Conservation (phyloP, 164 flowering plant genomes). For the Aristolochia fimbriata region DNA sequence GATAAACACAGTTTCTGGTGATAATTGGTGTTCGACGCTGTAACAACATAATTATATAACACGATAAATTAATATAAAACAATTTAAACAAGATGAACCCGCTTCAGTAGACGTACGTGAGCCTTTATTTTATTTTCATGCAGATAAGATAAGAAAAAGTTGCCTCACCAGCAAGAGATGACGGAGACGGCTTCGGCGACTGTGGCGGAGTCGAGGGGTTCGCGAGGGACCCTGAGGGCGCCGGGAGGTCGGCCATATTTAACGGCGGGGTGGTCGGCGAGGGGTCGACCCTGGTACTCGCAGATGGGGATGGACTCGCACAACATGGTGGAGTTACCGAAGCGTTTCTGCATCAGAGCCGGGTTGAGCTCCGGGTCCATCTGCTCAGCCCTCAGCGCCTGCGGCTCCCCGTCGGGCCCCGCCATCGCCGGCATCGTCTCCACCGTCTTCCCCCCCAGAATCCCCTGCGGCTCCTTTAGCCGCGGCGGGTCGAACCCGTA, state of each 20-base stretch:
- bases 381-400: constrained; percentile 31
- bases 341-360: constrained; percentile 52
- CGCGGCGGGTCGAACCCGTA: constrained; percentile 73
- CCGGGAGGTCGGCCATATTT: constrained; percentile 74
- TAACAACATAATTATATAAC: too few species aligned
- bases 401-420: constrained; percentile 25
- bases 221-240: constrained; percentile 45
- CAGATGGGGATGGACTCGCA: constrained; percentile 55
- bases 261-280: constrained; percentile 66
- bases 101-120: too few species aligned
- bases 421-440: constrained; percentile 19
- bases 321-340: constrained; percentile 65
- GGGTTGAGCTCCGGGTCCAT: constrained; percentile 47
- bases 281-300: constrained; percentile 69
- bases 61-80: too few species aligned
- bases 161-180: constrained; percentile 75
- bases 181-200: constrained; percentile 77
- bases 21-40: too few species aligned
- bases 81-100: too few species aligned
- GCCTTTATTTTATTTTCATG: too few species aligned
- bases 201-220: constrained; percentile 61
- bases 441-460: constrained; percentile 1
- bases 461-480: background rate
- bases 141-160: too few species aligned
- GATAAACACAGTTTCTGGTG: too few species aligned